Percentiles rank a stretch among this genome's conserved stretches.
phyloP scores from a whole-genome alignment of 129 eudicot genomes.

The Saussurea involucrata region DNA sequence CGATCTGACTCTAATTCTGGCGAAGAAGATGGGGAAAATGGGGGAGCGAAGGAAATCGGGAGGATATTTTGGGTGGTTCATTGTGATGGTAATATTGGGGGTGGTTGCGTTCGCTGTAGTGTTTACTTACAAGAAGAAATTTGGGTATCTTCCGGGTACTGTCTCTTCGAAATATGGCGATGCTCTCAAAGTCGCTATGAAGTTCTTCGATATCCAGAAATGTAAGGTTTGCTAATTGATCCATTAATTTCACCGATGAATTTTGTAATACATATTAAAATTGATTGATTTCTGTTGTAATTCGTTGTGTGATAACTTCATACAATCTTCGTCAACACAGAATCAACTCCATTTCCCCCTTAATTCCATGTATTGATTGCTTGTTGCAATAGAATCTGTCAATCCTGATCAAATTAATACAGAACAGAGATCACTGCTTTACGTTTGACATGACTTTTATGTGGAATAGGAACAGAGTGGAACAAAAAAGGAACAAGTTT shows the following conservation, averaged over 20 bases:
- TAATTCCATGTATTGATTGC: neutral
- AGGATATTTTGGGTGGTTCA: constrained; percentile 35
- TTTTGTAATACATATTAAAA: neutral
- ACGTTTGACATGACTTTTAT: too few species aligned
- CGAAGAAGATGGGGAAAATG: constrained; percentile 10
- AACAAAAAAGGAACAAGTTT: too few species aligned
- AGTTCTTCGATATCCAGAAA: constrained; percentile 75
- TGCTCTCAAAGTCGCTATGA: constrained; percentile 59
- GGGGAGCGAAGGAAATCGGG: constrained; percentile 13
- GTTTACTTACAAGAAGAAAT: constrained; percentile 26
- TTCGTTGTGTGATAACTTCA: neutral
- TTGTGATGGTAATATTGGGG: constrained; percentile 31
- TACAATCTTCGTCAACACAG: neutral
- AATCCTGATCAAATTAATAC: neutral
- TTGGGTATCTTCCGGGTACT: constrained; percentile 59
- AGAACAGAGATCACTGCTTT: too few species aligned
- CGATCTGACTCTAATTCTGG: neutral
- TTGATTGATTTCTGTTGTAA: neutral
- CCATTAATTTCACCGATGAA: neutral
- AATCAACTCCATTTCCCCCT: neutral
- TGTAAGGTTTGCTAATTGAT: constrained; percentile 27
- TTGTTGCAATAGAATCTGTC: neutral
- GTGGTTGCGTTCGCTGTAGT: constrained; percentile 27
- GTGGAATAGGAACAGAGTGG: too few species aligned
- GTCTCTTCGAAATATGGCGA: constrained; percentile 41